These are phyloP conservation scores for Wickerhamomyces sp. DNA, from an alignment of 1,139 yeast genomes.

Conservation along the genomic window DNA sequence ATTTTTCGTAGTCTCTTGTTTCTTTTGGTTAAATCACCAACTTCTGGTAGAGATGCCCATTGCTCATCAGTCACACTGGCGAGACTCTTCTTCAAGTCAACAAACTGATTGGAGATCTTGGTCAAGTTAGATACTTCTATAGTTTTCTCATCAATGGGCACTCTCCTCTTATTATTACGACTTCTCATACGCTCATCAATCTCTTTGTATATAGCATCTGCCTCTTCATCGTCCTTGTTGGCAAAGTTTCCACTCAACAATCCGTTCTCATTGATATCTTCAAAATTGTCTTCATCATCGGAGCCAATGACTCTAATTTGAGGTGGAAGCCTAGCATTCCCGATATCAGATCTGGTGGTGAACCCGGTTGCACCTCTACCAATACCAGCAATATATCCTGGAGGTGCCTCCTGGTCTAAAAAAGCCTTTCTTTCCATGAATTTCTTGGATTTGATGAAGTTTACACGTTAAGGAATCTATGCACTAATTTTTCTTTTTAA, in stretches of 20 bases:
- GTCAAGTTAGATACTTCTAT: conserved; percentile 24
- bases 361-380: conserved; percentile 97
- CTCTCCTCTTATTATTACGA: conserved; percentile 32
- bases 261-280: conserved; percentile 33
- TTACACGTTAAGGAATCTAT: neutral
- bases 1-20: conserved; percentile 69
- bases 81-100: conserved; percentile 60
- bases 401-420: conserved; percentile 82
- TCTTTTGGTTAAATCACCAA: conserved; percentile 77
- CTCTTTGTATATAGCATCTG: conserved; percentile 61
- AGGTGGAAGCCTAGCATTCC: conserved; percentile 18
- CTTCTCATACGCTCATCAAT: conserved; percentile 54
- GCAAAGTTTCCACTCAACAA: conserved; percentile 27
- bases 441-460: neutral
- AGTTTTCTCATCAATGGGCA: conserved; percentile 26
- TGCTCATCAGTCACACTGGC: conserved; percentile 58
- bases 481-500: no score
- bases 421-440: conserved; percentile 54
- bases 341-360: conserved; percentile 72
- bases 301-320: conserved; percentile 6
- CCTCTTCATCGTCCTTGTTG: conserved; percentile 67
- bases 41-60: conserved; percentile 85
- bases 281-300: conserved; percentile 25
- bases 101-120: conserved; percentile 39
- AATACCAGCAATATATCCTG: conserved; percentile 85